Base-by-base conservation (phyloP, 1,284 basidiomycete species). In the Cryptococcus floricola region DNA sequence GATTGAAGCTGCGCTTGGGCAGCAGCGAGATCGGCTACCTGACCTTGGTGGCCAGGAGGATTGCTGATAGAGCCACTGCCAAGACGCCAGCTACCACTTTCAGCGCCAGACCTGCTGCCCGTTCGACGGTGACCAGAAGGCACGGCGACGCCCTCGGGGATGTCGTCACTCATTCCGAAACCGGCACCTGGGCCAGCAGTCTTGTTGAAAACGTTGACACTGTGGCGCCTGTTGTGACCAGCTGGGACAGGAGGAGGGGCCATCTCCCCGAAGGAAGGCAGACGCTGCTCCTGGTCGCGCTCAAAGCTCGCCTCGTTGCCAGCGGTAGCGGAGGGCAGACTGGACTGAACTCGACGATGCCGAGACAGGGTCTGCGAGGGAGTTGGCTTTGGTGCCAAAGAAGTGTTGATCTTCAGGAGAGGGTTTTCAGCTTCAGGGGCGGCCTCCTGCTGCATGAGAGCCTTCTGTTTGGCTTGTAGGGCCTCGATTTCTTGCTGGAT, bases 1-100 rank as follows among this genome's bases (percentile, higher is more conserved):
- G 94, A 95, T 68, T 93, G 90, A 5, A 99, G 82, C 75, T 99
- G 96, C 10, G 93, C 91, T 74, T 77, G 76, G n/a, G 91, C 91
- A 69, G 92, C 89, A 2, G 91, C 91, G 31, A 95, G 85, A 73
- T 94, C 91, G 19, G 87, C 82, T 39, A 86, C 82, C 59, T 81
- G 83, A 42, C 85, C 86, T 53, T 87, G 85, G 45, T 87, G 87
- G 45, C 37, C 19, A 10, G 86, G 87, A 73, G 88, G 87, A 87
- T 63, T 58, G 19, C 57, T 56, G 28, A 51, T 52, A 7, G 58
- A 57, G 34, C 48, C 53, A 25, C 50, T 52, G 49, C 58, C 61
- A 67, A 90, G 87, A 59, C 91, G 85, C 91, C 91, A 93, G 68
- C 85, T 89, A 38, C 87, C 87, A 68, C 67, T 70, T 53, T 93